A percentile compares a stretch with the other conserved stretches of the same genome.
These are phyloP conservation scores for Desmodesmus armatus DNA, from an alignment of 139 green algal species.

Conservation along the genomic window DNA sequence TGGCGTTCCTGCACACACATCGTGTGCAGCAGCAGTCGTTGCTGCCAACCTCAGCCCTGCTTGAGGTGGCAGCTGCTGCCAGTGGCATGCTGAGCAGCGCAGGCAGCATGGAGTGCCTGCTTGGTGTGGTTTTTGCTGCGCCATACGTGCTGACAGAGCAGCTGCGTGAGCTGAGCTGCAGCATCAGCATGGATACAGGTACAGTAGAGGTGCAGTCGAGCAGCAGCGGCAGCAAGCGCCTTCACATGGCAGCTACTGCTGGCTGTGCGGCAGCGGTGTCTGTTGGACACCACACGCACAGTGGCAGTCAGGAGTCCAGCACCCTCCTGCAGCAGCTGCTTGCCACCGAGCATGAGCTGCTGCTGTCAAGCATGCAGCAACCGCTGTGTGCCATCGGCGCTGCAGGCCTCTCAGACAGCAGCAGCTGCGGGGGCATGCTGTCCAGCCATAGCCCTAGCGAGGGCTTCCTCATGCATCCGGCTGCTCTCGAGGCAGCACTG, in stretches of 20 bases:
- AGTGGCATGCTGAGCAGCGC: slow-evolving; percentile 12
- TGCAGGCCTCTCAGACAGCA: background rate
- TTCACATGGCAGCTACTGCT: background rate
- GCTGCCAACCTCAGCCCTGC: slow-evolving; percentile 30
- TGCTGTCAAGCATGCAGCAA: background rate
- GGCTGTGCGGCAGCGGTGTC: background rate
- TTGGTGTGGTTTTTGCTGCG: background rate
- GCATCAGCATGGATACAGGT: background rate
- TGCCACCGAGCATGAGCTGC: background rate
- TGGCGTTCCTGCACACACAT: slow-evolving; percentile 16
- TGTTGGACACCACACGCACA: slow-evolving; percentile 1
- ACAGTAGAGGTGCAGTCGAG: slow-evolving; percentile 3
- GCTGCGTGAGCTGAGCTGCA: no score
- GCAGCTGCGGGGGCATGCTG: slow-evolving; percentile 3
- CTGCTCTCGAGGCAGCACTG: slow-evolving; percentile 36
- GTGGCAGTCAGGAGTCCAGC: background rate
- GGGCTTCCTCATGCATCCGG: slow-evolving; percentile 28
- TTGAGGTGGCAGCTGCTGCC: slow-evolving; percentile 34
- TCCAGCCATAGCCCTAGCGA: background rate
- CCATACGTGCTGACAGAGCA: background rate
- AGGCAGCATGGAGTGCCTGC: background rate
- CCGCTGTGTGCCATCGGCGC: no score
- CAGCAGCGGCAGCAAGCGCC: background rate
- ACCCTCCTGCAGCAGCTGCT: background rate
- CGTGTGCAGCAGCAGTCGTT: slow-evolving; percentile 2